Evolutionary conservation across 2,329 filamentous ascomycete species (phyloP), one percentile per base, ranked within the genome.

Genomic region (Cadophora luteo-olivacea): DNA sequence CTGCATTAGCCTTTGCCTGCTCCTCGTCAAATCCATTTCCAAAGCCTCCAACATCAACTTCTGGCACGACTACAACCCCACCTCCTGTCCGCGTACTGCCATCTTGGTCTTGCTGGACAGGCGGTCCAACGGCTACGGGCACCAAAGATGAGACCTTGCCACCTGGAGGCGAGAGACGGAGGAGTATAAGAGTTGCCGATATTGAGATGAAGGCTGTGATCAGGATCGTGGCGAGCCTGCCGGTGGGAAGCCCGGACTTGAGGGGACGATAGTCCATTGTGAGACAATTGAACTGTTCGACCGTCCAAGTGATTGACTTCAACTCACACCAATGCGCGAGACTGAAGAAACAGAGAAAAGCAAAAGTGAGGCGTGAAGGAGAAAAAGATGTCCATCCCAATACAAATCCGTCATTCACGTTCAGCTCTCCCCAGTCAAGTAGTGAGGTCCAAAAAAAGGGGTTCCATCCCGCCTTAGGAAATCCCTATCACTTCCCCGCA

Each of bases 11-110:
- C 11, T 38, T 58, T 19, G 32, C 29, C 32, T 58, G n/a, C 19
- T 33, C 54, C n/a, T 58, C 55, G 11, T 55, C 52, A 12, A 55
- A 55, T n/a, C 52, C 52, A 33, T 55, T 55, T 33, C 52, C 55
- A 12, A 58, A 41, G 32, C 55, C 55, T 22, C 33, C 55, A 14
- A 38, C 55, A 24, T 58, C 33, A 14, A 38, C 33, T 58, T 38
- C 32, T 14, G 33, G 55, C 5, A 58, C 55, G 16, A 38, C 33
- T 38, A 58, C 55, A 16, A 58, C 55, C 8, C 32, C 8, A 6
- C 33, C 19, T 14, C 55, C 55, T 24, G 52, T 58, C 24, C 55
- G 32, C 32, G 55, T 4, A 58, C 8, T 38, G 19, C 55, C 33
- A 38, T 24, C 55, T 58, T 58, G 55, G 12, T 12, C 29, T 38